Percentiles rank a stretch among this genome's conserved stretches.
Conservation (phyloP, 2,329 filamentous ascomycete species). For the Epichloe elymi region DNA sequence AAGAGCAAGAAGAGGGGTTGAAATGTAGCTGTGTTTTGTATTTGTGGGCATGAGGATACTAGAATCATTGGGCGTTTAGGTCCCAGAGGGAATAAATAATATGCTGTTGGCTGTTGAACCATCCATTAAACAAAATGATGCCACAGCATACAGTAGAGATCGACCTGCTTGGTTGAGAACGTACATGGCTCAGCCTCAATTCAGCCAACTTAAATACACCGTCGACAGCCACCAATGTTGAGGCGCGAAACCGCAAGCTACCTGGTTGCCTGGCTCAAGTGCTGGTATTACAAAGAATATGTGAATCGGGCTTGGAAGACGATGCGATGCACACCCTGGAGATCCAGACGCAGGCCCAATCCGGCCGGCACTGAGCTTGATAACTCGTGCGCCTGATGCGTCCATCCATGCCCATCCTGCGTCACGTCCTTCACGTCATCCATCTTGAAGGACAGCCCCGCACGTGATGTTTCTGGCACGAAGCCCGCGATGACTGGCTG, state of each 20-base stretch:
- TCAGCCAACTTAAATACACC: neutral
- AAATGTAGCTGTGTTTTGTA: neutral
- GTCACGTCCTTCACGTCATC: too few species aligned
- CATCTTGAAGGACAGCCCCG: neutral
- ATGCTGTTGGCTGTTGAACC: neutral
- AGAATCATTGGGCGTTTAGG: neutral
- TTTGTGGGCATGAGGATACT: neutral
- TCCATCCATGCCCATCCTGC: too few species aligned
- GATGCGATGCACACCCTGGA: too few species aligned
- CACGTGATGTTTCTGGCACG: neutral
- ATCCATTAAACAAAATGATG: neutral
- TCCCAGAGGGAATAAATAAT: neutral
- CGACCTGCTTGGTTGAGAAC: too few species aligned
- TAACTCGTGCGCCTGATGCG: too few species aligned
- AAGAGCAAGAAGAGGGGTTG: slow-evolving; percentile 41
- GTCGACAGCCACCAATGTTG: neutral
- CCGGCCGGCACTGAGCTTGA: too few species aligned
- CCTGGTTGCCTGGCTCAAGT: neutral
- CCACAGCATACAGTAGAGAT: neutral
- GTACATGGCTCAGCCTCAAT: too few species aligned
- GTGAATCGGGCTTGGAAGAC: too few species aligned
- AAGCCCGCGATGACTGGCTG: neutral
- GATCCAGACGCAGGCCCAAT: too few species aligned
- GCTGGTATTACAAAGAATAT: too few species aligned
- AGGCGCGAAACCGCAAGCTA: neutral